Evolutionary conservation across 768 basidiomycete genomes (phyloP).

Genomic region (Collybiopsis luxurians): DNA sequence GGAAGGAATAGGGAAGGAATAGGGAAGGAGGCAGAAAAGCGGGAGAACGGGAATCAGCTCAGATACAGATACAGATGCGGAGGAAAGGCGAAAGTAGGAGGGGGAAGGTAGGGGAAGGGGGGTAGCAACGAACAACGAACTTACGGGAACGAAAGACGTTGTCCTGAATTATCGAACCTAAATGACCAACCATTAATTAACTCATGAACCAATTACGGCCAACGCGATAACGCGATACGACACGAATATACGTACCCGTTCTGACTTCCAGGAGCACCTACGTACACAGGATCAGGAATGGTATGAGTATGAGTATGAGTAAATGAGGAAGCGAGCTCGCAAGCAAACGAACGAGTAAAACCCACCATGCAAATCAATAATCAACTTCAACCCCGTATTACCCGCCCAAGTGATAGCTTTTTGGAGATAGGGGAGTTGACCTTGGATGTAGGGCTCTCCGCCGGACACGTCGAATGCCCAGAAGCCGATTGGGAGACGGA

Average conservation of each 20-base stretch:
- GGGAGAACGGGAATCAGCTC: not conserved
- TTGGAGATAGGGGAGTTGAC: slow-evolving; percentile 67
- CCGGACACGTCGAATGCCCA: slow-evolving; percentile 83
- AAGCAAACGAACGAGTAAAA: too few species aligned
- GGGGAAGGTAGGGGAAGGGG: too few species aligned
- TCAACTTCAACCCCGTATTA: slow-evolving; percentile 70
- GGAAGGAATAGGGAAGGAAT: too few species aligned
- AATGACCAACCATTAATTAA: too few species aligned
- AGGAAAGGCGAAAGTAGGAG: too few species aligned
- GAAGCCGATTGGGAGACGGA: slow-evolving; percentile 76
- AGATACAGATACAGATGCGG: too few species aligned
- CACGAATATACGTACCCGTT: slow-evolving; percentile 53
- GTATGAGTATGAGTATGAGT: slow-evolving; percentile 24
- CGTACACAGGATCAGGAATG: slow-evolving; percentile 5
- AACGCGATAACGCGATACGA: too few species aligned
- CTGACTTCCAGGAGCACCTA: slow-evolving; percentile 72
- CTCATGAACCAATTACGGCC: too few species aligned
- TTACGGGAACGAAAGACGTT: slow-evolving; percentile 52
- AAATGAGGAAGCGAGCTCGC: slow-evolving; percentile 1
- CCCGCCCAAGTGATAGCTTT: slow-evolving; percentile 71
- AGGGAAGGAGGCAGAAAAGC: not conserved
- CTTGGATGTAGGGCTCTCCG: slow-evolving; percentile 78
- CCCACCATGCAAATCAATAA: slow-evolving; percentile 70
- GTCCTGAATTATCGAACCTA: slow-evolving; percentile 83
- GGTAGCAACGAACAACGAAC: too few species aligned